Conservation (phyloP, 495 filamentous ascomycete species). For the Xylaria sp. region DNA sequence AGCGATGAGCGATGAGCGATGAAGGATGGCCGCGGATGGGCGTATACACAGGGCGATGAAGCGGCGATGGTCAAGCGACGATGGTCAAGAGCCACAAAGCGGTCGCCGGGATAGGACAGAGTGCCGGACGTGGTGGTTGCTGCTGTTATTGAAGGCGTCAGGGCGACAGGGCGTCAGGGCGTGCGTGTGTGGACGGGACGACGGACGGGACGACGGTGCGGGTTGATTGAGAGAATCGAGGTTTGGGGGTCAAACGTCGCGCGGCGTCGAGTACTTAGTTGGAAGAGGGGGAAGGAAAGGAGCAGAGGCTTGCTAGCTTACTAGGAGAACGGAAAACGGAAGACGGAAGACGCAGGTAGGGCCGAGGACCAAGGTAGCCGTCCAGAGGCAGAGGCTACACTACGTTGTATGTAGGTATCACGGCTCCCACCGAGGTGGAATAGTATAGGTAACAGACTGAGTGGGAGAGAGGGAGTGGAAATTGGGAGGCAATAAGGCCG, state of each 20-base stretch:
- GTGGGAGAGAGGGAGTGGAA: constrained; percentile 15
- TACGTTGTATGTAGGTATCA: constrained; percentile 24
- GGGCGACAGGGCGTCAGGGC: too few relatives aligned
- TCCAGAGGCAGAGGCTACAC: not conserved
- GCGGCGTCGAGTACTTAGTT: not conserved
- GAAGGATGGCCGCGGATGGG: not conserved
- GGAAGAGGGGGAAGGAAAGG: not conserved
- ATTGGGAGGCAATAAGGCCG: constrained; percentile 30
- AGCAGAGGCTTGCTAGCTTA: constrained; percentile 12
- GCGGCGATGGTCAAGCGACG: not conserved
- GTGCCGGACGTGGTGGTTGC: not conserved
- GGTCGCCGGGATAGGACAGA: not conserved
- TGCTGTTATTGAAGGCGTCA: not conserved
- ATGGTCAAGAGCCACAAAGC: not conserved
- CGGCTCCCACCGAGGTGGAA: constrained; percentile 18
- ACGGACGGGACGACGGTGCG: not conserved
- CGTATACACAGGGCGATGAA: not conserved
- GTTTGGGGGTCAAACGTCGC: constrained; percentile 16
- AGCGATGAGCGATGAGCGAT: not conserved
- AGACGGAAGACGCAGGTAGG: constrained; percentile 17
- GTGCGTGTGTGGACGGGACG: not conserved
- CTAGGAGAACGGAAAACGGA: too few relatives aligned
- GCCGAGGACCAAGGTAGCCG: constrained; percentile 14
- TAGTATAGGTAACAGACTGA: constrained; percentile 13
- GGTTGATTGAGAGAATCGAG: constrained; percentile 14